Evolutionary conservation across 768 basidiomycete genomes (phyloP), one percentile per base, ranked within the genome.

Genomic region (Daedalea quercina): DNA sequence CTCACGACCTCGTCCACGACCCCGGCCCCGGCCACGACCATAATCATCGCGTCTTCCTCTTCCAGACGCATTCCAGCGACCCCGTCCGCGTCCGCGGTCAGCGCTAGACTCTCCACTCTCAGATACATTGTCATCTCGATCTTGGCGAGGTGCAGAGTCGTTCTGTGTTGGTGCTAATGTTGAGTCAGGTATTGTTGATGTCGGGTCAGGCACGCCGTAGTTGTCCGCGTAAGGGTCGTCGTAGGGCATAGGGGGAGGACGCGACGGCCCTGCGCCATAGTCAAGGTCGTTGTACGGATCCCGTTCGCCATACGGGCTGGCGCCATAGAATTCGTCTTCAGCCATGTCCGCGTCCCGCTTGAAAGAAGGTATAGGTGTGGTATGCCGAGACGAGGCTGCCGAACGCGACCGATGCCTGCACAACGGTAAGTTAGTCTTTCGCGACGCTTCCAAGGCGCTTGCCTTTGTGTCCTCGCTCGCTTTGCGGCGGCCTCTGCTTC

Each of bases 401-500:
- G 57, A 55, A 8, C 60, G 56, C 19, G 71, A 70, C 25, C 79
- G 76, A 23, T 79, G 79, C 48, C 84, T 86, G 55, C 25, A 47
- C 28, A 15, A 40, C 57, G 23, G 48, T 41, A 24, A 47, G 20
- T 28, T 2, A 7, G 12, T 17, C 24, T 41, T 19, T 17, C 7
- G 13, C n/a, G 24, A 37, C 12, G 19, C 1, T 15, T 2, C 20
- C 1, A 20, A 40, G 33, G 58, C 25, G 19, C 24, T 54, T 56
- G 85, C 85, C 75, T 82, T 59, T 75, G 74, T 62, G 85, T 88
- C 44, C 78, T 61, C 46, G 72, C 72, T 48, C 78, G 73, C 69
- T 79, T 89, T 63, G 84, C 78, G 25, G 81, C 83, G 17, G 82
- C 81, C 67, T 98, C 95, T 51, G 84, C 78, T 66, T 98, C 95